phyloP scores from a whole-genome alignment of 2,329 filamentous ascomycete species.

The Lizonia empirigonia region DNA sequence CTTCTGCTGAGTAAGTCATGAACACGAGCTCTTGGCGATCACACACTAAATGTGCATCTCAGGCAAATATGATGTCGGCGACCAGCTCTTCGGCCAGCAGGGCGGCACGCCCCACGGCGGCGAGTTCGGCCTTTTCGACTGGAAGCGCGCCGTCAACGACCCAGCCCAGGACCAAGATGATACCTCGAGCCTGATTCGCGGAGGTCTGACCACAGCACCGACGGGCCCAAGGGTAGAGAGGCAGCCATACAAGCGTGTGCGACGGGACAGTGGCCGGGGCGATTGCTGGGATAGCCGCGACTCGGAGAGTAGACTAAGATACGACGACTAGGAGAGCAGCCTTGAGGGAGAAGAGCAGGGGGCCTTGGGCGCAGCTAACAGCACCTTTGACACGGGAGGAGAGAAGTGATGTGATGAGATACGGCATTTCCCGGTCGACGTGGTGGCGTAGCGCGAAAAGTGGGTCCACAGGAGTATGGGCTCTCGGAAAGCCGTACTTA shows the following conservation, averaged over 20 bases:
- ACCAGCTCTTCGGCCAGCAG: slow-evolving; percentile 7
- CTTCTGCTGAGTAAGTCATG: slow-evolving; percentile 27
- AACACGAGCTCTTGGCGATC: background rate
- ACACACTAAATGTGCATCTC: background rate
- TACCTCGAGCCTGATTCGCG: slow-evolving; percentile 4
- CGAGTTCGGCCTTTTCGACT: slow-evolving; percentile 2
- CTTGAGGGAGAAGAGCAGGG: too few species aligned
- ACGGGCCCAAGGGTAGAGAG: background rate
- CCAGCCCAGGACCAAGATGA: slow-evolving; percentile 6
- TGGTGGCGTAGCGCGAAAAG: too few species aligned
- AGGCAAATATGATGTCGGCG: slow-evolving; percentile 29
- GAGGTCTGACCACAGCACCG: background rate
- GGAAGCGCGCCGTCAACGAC: slow-evolving; percentile 6
- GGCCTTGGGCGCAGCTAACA: too few species aligned
- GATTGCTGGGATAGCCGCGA: slow-evolving; percentile 1
- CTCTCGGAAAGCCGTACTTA: too few species aligned
- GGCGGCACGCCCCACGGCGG: background rate
- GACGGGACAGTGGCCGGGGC: background rate
- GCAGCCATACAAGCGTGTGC: background rate
- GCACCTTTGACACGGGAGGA: too few species aligned
- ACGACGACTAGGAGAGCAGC: too few species aligned
- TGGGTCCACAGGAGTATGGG: too few species aligned
- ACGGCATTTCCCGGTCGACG: too few species aligned
- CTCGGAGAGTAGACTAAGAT: slow-evolving; percentile 1
- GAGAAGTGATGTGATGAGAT: too few species aligned